Evolutionary conservation across 495 filamentous ascomycete genomes (phyloP).

Genomic region (Aspergillus egyptiacus): DNA sequence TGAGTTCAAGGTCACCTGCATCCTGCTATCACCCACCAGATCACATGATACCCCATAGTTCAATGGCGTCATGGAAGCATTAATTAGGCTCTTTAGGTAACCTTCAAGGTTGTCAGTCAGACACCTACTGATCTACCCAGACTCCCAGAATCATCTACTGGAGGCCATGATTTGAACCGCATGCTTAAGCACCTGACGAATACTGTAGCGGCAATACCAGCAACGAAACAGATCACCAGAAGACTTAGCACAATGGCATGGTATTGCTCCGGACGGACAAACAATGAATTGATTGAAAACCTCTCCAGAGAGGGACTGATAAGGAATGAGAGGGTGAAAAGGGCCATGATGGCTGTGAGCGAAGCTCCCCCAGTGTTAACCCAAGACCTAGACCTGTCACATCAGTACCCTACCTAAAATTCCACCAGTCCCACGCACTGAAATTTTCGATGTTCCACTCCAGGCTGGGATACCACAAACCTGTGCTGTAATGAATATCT

Average conservation of each 20-base stretch:
- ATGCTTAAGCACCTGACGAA: neutral
- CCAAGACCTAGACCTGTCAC: neutral
- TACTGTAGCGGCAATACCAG: neutral
- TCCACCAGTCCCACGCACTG: too few relatives aligned
- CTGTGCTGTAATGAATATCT: slow-evolving; percentile 3
- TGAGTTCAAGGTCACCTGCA: too few relatives aligned
- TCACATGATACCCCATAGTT: too few relatives aligned
- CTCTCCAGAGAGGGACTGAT: slow-evolving; percentile 68
- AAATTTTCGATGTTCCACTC: neutral
- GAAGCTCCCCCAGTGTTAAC: neutral
- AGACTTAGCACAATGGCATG: slow-evolving; percentile 69
- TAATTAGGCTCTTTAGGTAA: too few relatives aligned
- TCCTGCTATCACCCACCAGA: too few relatives aligned
- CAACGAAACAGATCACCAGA: slow-evolving; percentile 15
- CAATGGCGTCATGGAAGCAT: too few relatives aligned
- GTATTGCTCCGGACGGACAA: slow-evolving; percentile 73
- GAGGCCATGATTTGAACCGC: too few relatives aligned
- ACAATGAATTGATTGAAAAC: slow-evolving; percentile 73
- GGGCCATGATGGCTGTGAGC: slow-evolving; percentile 70
- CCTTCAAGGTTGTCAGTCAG: too few relatives aligned
- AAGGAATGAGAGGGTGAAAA: slow-evolving; percentile 59
- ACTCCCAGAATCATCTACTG: too few relatives aligned
- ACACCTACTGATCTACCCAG: too few relatives aligned
- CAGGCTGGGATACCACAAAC: neutral
- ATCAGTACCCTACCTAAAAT: neutral